These are phyloP conservation scores for Lecanicillium sp. DNA, from an alignment of 2,329 filamentous ascomycete species.

Conservation along the genomic window DNA sequence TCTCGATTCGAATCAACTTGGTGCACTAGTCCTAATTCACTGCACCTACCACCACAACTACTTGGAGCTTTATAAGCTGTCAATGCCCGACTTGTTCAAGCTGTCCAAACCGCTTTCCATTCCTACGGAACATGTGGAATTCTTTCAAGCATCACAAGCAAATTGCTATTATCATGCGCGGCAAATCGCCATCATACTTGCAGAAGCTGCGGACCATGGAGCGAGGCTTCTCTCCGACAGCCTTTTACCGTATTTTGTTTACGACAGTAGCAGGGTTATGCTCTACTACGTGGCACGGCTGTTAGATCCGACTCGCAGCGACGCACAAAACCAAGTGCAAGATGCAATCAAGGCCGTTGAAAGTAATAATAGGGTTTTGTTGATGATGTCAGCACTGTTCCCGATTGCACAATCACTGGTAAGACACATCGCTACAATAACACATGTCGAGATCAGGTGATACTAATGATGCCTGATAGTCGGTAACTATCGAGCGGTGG, in stretches of 20 bases:
- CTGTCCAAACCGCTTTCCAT: conserved; percentile 31
- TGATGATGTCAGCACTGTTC: conserved; percentile 28
- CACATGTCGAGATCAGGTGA: conserved; percentile 1
- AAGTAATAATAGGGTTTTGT: conserved; percentile 28
- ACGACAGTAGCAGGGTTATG: conserved; percentile 39
- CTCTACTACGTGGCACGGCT: conserved; percentile 37
- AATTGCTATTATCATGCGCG: conserved; percentile 30
- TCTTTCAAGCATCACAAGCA: conserved; percentile 26
- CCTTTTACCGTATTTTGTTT: conserved; percentile 36
- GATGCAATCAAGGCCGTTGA: conserved; percentile 31
- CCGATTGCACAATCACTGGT: conserved; percentile 31
- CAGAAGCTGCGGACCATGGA: conserved; percentile 31
- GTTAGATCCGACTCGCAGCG: conserved; percentile 25
- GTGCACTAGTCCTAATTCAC: conserved; percentile 34
- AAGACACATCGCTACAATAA: not conserved
- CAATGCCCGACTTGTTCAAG: conserved; percentile 36
- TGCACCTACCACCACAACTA: conserved; percentile 39
- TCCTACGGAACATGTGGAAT: conserved; percentile 27
- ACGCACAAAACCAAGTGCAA: conserved; percentile 25
- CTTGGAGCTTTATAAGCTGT: conserved; percentile 36
- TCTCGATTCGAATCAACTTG: conserved; percentile 36
- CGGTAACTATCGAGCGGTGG: conserved; percentile 30
- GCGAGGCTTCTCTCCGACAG: conserved; percentile 32
- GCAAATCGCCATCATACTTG: conserved; percentile 28
- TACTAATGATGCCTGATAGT: conserved; percentile 14